These are phyloP conservation scores for Fusarium subtropicale DNA, from an alignment of 2,329 filamentous ascomycete species.

Conservation along the genomic window DNA sequence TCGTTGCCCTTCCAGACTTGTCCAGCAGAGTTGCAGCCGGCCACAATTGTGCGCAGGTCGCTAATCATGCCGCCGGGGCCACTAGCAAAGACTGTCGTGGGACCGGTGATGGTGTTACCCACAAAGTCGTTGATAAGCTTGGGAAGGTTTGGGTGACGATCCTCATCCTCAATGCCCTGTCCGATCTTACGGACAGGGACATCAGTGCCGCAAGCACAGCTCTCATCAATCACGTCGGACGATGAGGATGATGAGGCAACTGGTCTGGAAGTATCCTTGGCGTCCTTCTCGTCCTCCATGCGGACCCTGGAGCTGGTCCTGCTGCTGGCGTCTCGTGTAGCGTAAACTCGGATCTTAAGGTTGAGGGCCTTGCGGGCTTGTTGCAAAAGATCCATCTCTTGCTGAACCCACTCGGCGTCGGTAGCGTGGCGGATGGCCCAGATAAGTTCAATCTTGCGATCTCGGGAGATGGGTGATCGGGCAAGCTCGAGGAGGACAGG, in stretches of 20 bases:
- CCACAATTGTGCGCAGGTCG: slow-evolving; percentile 67
- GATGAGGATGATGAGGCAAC: slow-evolving; percentile 46
- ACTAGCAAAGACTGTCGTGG: slow-evolving; percentile 69
- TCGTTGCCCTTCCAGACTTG: slow-evolving; percentile 70
- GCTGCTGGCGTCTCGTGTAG: slow-evolving; percentile 63
- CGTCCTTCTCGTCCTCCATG: slow-evolving; percentile 43
- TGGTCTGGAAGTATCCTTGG: slow-evolving; percentile 22
- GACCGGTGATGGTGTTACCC: slow-evolving; percentile 57
- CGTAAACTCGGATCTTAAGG: slow-evolving; percentile 67
- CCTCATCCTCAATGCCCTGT: slow-evolving; percentile 45
- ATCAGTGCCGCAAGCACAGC: slow-evolving; percentile 46
- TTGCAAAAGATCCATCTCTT: slow-evolving; percentile 65
- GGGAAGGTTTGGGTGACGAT: slow-evolving; percentile 59
- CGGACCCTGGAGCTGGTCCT: slow-evolving; percentile 19
- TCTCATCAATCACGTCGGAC: slow-evolving; percentile 34
- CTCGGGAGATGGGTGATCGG: slow-evolving; percentile 57
- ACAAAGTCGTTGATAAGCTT: slow-evolving; percentile 63
- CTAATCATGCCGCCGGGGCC: slow-evolving; percentile 70
- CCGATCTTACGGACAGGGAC: slow-evolving; percentile 49
- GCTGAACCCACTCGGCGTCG: slow-evolving; percentile 68
- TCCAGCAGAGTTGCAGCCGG: slow-evolving; percentile 61
- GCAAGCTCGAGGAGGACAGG: slow-evolving; percentile 52
- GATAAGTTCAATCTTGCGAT: slow-evolving; percentile 68
- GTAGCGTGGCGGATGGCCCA: slow-evolving; percentile 69
- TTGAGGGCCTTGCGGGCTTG: slow-evolving; percentile 52